Base-by-base conservation (phyloP, 331 rosid species). In the Spiraea crenata region DNA sequence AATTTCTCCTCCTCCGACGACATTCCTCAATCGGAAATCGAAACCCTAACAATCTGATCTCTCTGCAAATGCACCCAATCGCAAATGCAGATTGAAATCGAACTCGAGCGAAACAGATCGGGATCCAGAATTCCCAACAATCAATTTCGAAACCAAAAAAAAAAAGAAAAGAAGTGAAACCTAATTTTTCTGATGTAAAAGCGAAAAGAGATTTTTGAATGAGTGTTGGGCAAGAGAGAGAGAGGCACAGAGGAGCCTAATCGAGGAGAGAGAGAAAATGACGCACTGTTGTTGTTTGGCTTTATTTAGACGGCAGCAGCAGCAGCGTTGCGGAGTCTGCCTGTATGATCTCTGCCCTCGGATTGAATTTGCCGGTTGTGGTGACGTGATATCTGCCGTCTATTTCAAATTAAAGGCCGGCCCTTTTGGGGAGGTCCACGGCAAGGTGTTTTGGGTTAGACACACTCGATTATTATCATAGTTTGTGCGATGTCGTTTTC, bases 1-100 rank as follows among this genome's bases (percentile, higher is more conserved):
- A 91, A 77, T 84, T 85, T 91, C 82, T 95, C 99, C 72, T 95
- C 99, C 89, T 95, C 99, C 80, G 99, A 79, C 80, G 99, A 79
- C 82, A 79, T 79, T 69, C 47, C 4, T 63, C 62, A 55, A 47
- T 38, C 15, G 15, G 7, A 60, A 37, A 6, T 14, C 7, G 3
- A 25, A 19, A 58, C 78, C 75, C 70, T 15, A 51, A 7, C 75
- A 67, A 78, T 78, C 71, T 38, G 79, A 74, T 74, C 72, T 31
- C 31, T 25, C 31, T 25, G 31, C 31, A 25, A 25, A 25, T 25
- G 31, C 31, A 49, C 3, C 47, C 67, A 61, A 76, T 68, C 51
- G 70, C 63, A 60, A 67, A 73, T 67, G 75, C 72, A 54, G n/a
- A 57, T 35, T 20, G 14, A 39, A 42, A 25, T 25, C 31, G 31